Evolutionary conservation across 1,284 basidiomycete genomes (phyloP).

Genomic region (Kalmanozyma brasiliensis): DNA sequence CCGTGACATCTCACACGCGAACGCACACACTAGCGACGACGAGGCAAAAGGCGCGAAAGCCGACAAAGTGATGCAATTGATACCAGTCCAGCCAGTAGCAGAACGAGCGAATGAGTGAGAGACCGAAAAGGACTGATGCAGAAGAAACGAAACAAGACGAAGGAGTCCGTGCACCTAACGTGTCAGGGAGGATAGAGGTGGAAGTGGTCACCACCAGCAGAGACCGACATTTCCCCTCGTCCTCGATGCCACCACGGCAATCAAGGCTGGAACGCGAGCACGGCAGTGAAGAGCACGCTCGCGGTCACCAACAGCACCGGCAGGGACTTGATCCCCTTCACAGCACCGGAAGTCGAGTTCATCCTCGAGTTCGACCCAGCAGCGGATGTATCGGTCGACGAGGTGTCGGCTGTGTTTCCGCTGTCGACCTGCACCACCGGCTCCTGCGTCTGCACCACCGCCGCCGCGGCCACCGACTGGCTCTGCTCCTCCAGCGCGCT

Average conservation of each 20-base stretch:
- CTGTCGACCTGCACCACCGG: slow-evolving; percentile 7
- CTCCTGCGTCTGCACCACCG: slow-evolving; percentile 5
- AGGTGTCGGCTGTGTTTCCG: slow-evolving; percentile 1
- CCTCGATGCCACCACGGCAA: neutral
- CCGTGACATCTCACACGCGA: neutral
- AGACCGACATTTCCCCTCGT: slow-evolving; percentile 20
- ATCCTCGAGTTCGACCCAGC: slow-evolving; percentile 16
- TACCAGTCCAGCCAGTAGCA: slow-evolving; percentile 16
- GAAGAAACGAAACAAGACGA: slow-evolving; percentile 1
- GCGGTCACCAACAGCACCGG: slow-evolving; percentile 24
- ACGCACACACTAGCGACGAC: no score
- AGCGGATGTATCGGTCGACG: neutral
- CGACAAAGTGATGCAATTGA: slow-evolving; percentile 13
- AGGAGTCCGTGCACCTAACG: neutral
- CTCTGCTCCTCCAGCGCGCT: slow-evolving; percentile 2
- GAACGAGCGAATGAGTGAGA: slow-evolving; percentile 16
- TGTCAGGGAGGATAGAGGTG: neutral
- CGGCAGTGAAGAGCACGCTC: slow-evolving; percentile 26
- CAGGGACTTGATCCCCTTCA: slow-evolving; percentile 20
- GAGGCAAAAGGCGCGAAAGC: neutral
- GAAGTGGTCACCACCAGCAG: slow-evolving; percentile 31
- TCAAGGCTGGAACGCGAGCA: slow-evolving; percentile 27
- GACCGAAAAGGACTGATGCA: slow-evolving; percentile 7
- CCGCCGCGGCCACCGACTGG: slow-evolving; percentile 12
- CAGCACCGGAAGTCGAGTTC: slow-evolving; percentile 27